phyloP scores from a whole-genome alignment of 345 rosid genomes.

The Syzygium oleosum region DNA sequence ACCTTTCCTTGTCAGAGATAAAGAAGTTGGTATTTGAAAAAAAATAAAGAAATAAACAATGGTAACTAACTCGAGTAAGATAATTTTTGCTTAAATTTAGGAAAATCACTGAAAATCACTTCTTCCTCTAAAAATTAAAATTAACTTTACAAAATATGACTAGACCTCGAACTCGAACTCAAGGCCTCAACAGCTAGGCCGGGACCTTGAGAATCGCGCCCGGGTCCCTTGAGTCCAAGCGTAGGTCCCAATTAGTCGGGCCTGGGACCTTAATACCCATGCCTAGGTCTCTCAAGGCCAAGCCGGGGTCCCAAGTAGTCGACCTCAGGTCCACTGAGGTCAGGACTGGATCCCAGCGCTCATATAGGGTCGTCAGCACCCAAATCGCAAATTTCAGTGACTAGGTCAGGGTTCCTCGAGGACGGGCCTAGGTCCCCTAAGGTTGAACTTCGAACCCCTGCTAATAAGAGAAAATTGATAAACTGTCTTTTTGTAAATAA shows the following conservation, averaged over 20 bases:
- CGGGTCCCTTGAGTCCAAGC: too few species aligned
- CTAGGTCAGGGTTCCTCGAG: not conserved
- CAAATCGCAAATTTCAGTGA: not conserved
- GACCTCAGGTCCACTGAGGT: fast-evolving
- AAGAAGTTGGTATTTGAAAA: not conserved
- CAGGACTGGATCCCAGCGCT: fast-evolving
- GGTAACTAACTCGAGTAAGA: not conserved
- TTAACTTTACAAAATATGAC: not conserved
- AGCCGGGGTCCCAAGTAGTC: not conserved
- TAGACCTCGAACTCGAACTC: not conserved
- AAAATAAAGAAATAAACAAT: not conserved
- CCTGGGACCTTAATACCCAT: fast-evolving
- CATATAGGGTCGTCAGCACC: not conserved
- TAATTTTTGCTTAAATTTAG: not conserved
- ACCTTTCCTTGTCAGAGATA: not conserved
- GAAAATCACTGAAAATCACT: not conserved
- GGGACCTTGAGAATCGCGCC: too few species aligned
- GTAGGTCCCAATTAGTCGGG: not conserved
- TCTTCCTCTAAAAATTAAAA: not conserved
- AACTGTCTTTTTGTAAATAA: not conserved
- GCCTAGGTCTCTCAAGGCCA: not conserved
- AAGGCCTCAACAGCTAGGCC: not conserved
- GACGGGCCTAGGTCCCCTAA: not conserved
- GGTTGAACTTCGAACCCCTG: not conserved
- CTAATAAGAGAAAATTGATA: not conserved